Evolutionary conservation across 192 early-diverging fungal genomes (phyloP), one percentile per base, ranked within the genome.

Genomic region (Chytriomyces sp.): DNA sequence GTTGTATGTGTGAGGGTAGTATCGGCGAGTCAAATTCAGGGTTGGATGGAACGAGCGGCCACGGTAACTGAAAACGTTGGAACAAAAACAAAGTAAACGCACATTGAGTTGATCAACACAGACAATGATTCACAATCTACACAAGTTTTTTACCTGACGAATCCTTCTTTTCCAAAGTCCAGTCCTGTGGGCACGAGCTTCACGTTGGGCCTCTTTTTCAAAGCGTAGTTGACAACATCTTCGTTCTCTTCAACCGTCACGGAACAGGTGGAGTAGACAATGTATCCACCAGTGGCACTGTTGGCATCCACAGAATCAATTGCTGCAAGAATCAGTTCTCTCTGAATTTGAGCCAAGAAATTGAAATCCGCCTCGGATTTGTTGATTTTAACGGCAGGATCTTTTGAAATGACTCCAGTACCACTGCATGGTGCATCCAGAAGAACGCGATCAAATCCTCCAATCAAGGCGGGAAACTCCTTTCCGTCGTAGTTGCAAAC

Each of bases 201-300:
- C 68, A 97, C 89, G 75, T 97, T 97, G 49, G 96, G 95, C 13
- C 97, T 89, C 82, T 98, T 99, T 67, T 84, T 84, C 79, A 99
- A 81, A 10, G 97, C 96, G 85, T 98, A 99, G 78, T 97, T 86
- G 5, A 99, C 94, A 6, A 99, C 95, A 50, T 91, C 95, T 86
- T 99, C 98, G 84, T 99, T 95, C 86, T 99, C 98, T 64, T 98
- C 96, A 3, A 98, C 94, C 0, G 92, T 95, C 5, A 99, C 94
- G 10, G 98, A 97, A 88, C 98, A 99, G 6, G 98, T 99, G 26
- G 98, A 98, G 80, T 99, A 99, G 20, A 99, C 97, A 79, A 99
- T 91, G 82, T 92, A 94, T 6, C 96, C 98, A 50, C 97, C 98
- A 9, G 97, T 98, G 35, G 92, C 86, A 28, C 94, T 96, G 61